Evolutionary conservation across 345 rosid species (phyloP).

Genomic region (Isatis tinctoria): DNA sequence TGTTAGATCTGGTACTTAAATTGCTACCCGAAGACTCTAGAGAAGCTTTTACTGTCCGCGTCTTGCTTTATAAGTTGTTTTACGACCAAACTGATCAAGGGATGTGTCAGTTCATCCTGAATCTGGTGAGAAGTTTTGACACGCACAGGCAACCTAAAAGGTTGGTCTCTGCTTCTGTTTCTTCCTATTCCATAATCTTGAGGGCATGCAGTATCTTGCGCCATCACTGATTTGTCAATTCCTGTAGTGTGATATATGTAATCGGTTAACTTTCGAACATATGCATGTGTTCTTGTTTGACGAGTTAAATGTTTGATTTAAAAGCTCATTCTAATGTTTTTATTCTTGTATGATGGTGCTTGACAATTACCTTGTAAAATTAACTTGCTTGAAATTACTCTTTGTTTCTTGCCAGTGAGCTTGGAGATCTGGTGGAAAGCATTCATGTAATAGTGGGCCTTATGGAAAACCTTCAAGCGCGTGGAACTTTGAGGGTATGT

Average conservation of each 20-base stretch:
- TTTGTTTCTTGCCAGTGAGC: constrained; percentile 59
- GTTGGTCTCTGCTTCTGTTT: constrained; percentile 34
- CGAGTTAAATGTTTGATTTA: neutral
- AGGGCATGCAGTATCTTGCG: constrained; percentile 3
- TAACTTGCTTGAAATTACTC: neutral
- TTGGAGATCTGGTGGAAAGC: constrained; percentile 89
- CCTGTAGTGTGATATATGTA: neutral
- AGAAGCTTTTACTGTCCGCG: constrained; percentile 86
- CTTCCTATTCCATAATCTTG: constrained; percentile 6
- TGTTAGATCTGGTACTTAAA: constrained; percentile 72
- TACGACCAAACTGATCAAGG: constrained; percentile 97
- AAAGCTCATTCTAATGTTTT: neutral
- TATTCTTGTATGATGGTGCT: neutral
- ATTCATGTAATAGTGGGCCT: constrained; percentile 56
- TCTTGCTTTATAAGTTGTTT: constrained; percentile 90
- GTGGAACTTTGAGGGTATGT: constrained; percentile 90
- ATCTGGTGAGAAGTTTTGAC: constrained; percentile 70
- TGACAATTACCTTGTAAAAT: neutral
- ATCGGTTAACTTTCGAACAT: neutral
- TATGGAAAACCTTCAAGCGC: constrained; percentile 88
- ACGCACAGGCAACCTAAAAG: constrained; percentile 83
- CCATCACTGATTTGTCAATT: neutral
- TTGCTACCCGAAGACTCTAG: constrained; percentile 65
- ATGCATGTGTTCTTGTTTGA: neutral
- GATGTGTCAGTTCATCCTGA: constrained; percentile 84